Evolutionary conservation across 2,329 filamentous ascomycete species (phyloP), one percentile per base, ranked within the genome.

Genomic region (Phyllosticta ampelicida): DNA sequence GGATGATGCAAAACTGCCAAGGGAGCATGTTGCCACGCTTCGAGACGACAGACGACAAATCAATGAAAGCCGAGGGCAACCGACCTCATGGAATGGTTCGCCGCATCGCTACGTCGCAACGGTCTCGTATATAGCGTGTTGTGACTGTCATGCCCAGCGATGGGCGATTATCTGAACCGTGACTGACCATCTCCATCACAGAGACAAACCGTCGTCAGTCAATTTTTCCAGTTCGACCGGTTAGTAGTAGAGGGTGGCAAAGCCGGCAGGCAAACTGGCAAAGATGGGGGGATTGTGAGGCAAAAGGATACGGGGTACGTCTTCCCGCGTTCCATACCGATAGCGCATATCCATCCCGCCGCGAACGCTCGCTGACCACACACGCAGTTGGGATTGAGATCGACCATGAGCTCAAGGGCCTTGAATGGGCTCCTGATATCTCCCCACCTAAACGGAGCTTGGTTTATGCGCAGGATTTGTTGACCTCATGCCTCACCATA

Each of bases 141-240:
- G n/a, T n/a, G 36, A 8, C 36, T 6, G 8, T 8, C 23, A 26
- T 26, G 23, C 23, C 4, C n/a, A 16, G 11, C 36, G 3, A 6
- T 44, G 4, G 13, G 36, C 36, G 8, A 8, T n/a, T 44, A 16
- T 44, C 10, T 21, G 23, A 19, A 30, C 51, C 20, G 11, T 21
- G n/a, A 30, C 55, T 58, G 16, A 58, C 23, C n/a, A 4, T 21
- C 1, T 28, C 3, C 6, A 19, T 20, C 26, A 66, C 77, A 97
- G 94, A 86, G 94, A 71, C 94, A 97, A 86, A 95, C 92, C 10
- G 81, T 94, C 54, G 84, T 99, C 68, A 95, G 90, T 70, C 89
- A 95, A 71, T 97, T 97, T 75, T 97, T 89, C 77, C 88, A 96
- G 75, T 74, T 95, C 62, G 91, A 97, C 70, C 81, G 85, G 68